These are phyloP conservation scores for Pichia sp. DNA, from an alignment of 1,139 yeast genomes.

Conservation along the genomic window DNA sequence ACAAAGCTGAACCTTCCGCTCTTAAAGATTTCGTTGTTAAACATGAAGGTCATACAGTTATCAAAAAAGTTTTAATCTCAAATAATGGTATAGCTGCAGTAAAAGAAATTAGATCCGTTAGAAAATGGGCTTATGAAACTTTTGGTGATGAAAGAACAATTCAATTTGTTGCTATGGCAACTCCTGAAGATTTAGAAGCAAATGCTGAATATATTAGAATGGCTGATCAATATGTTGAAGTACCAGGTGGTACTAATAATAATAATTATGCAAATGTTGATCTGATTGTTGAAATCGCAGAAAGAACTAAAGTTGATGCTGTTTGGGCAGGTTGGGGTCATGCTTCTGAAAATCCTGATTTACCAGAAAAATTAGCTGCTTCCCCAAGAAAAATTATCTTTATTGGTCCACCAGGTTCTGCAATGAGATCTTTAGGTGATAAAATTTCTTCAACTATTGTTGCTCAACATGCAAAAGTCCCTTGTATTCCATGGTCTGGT, in stretches of 20 bases:
- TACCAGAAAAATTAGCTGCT: constrained; percentile 89
- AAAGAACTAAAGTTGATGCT: constrained; percentile 92
- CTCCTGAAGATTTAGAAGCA: constrained; percentile 95
- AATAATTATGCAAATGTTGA: constrained; percentile 98
- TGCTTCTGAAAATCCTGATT: constrained; percentile 92
- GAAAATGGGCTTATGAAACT: constrained; percentile 98
- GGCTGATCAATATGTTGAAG: constrained; percentile 98
- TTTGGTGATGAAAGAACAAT: constrained; percentile 93
- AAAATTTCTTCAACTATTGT: constrained; percentile 95
- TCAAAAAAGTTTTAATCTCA: constrained; percentile 82
- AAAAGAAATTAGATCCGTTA: constrained; percentile 90
- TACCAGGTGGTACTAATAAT: constrained; percentile 98
- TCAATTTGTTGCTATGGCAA: constrained; percentile 96
- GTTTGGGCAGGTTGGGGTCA: constrained; percentile 99
- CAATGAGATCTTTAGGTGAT: constrained; percentile 99
- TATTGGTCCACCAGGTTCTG: constrained; percentile 97
- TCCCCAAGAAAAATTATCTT: constrained; percentile 84
- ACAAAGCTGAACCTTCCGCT: constrained; percentile 64
- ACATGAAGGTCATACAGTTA: constrained; percentile 94
- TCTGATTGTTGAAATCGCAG: constrained; percentile 92
- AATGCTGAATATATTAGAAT: constrained; percentile 96
- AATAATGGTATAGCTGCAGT: constrained; percentile 99
- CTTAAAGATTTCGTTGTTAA: constrained; percentile 79
- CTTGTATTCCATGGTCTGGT: constrained; percentile 99
- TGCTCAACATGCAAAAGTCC: constrained; percentile 96